These are phyloP conservation scores for Lachnellula hyalina DNA, from an alignment of 2,329 filamentous ascomycete species.

Conservation along the genomic window DNA sequence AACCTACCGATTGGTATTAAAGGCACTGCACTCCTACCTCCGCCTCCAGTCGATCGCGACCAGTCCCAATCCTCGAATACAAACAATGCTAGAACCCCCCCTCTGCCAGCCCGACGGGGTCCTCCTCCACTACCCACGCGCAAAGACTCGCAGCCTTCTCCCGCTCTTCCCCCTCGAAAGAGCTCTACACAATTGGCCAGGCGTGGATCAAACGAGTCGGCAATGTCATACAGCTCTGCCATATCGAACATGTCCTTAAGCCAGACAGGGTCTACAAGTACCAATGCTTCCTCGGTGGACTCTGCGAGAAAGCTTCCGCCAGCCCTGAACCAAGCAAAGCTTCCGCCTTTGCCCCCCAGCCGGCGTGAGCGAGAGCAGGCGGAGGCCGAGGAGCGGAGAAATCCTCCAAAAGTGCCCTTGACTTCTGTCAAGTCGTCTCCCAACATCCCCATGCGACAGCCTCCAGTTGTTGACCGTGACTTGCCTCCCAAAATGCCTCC, in stretches of 20 bases:
- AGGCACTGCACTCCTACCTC: slow-evolving; percentile 22
- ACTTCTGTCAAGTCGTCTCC: slow-evolving; percentile 37
- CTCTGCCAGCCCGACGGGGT: slow-evolving; percentile 22
- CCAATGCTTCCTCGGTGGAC: slow-evolving; percentile 41
- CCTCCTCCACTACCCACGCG: slow-evolving; percentile 15
- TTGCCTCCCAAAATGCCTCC: slow-evolving; percentile 25
- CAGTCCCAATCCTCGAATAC: slow-evolving; percentile 8
- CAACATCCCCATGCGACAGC: slow-evolving; percentile 28
- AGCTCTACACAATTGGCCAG: slow-evolving; percentile 36
- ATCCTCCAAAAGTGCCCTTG: slow-evolving; percentile 29
- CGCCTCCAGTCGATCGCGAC: slow-evolving; percentile 27
- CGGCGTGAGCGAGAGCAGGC: slow-evolving; percentile 46
- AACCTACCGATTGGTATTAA: slow-evolving; percentile 24
- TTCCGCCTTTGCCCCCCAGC: slow-evolving; percentile 53
- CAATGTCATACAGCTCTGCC: slow-evolving; percentile 48
- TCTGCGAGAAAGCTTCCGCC: slow-evolving; percentile 49
- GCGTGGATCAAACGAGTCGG: slow-evolving; percentile 54
- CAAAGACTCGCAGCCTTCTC: slow-evolving; percentile 18
- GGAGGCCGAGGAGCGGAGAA: slow-evolving; percentile 38
- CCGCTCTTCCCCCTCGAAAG: slow-evolving; percentile 25
- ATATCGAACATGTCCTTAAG: slow-evolving; percentile 48
- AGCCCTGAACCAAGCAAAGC: slow-evolving; percentile 47
- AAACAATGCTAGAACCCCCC: slow-evolving; percentile 17
- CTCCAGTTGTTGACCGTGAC: slow-evolving; percentile 20
- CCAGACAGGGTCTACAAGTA: slow-evolving; percentile 39